Percentiles rank a stretch among this genome's conserved stretches.
Conservation (phyloP, 2,329 filamentous ascomycete genomes). For the Calycina herbarum region DNA sequence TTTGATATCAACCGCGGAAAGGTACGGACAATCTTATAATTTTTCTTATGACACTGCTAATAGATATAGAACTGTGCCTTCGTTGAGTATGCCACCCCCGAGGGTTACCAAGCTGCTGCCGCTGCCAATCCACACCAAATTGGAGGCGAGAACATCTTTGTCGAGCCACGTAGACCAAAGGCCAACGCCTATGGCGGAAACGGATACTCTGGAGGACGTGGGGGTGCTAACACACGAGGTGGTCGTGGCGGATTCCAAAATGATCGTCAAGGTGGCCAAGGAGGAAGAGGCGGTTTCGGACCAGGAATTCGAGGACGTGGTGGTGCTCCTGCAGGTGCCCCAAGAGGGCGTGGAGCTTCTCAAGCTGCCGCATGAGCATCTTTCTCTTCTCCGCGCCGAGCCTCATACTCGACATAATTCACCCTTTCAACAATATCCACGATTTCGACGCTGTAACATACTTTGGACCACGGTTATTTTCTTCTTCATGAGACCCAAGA, state of each 20-base stretch:
- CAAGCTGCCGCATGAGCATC: slow-evolving; percentile 27
- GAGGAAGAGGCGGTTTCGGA: slow-evolving; percentile 38
- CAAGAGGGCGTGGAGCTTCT: slow-evolving; percentile 58
- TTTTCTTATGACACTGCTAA: slow-evolving; percentile 18
- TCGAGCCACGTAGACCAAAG: slow-evolving; percentile 87
- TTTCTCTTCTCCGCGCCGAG: slow-evolving; percentile 8
- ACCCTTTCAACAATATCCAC: slow-evolving; percentile 12
- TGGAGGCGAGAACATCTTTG: slow-evolving; percentile 76
- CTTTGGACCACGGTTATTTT: slow-evolving; percentile 20
- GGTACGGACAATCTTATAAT: slow-evolving; percentile 59
- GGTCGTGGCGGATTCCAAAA: slow-evolving; percentile 67
- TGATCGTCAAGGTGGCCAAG: slow-evolving; percentile 46
- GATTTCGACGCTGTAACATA: slow-evolving; percentile 27
- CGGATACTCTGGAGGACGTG: slow-evolving; percentile 63
- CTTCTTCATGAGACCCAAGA: slow-evolving; percentile 21
- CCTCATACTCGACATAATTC: slow-evolving; percentile 18
- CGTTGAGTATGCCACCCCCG: slow-evolving; percentile 81
- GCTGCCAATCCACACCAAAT: slow-evolving; percentile 83
- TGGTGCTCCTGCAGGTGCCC: slow-evolving; percentile 55
- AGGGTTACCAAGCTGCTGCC: slow-evolving; percentile 81
- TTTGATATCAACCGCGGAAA: slow-evolving; percentile 82
- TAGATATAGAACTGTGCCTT: slow-evolving; percentile 83
- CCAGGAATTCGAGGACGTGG: slow-evolving; percentile 62
- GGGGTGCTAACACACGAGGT: slow-evolving; percentile 60
- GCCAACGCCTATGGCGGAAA: slow-evolving; percentile 68